Base-by-base conservation (phyloP, 2,329 filamentous ascomycete genomes). In the Colletotrichum sp. region DNA sequence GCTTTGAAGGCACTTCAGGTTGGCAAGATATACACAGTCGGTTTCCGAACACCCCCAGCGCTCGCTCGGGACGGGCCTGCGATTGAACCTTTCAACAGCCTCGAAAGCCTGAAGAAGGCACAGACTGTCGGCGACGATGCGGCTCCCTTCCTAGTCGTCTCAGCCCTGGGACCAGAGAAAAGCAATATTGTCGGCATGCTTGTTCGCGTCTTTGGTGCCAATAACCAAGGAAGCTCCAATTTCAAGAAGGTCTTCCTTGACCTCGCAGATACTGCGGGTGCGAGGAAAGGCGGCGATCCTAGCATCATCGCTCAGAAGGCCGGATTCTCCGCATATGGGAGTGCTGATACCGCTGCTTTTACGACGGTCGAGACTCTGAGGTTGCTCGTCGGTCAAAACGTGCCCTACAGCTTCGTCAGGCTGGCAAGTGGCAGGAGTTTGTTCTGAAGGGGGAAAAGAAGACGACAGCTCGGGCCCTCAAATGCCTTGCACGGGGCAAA, bases 351-450 rank as follows among this genome's bases (percentile, higher is more conserved):
- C 36, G 93, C 93, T 72, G 94, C 95, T 1, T 97, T 96, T 86
- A 96, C 94, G 27, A 96, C 94, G 4, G 95, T 96, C 7, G 94
- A 97, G 85, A 96, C 93, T 65, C 85, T 97, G 71, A 89, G 95
- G 78, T 84, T 96, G 75, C 88, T 98, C 28, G 94, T 96, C 13
- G 95, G 95, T 12, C 94, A 97, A 85, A 97, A 97, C 82, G 94
- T 97, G 72, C 94, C 94, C 8, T 96, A 95, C 84, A 96, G 94
- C 84, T 98, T 98, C 86, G 95, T 97, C 57, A 89, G 94, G 65
- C 87, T 97, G 82, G 94, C 95, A 3, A 88, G 88, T 65, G 90
- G 90, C 4, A 84, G 88, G 27, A 86, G 85, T 32, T 83, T 89
- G 76, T 90, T 87, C 78, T 90, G 82, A 85, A 63, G 64, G 65